Evolutionary conservation across 345 rosid genomes (phyloP), one percentile per base, ranked within the genome.

Genomic region (Cochlearia excelsa): DNA sequence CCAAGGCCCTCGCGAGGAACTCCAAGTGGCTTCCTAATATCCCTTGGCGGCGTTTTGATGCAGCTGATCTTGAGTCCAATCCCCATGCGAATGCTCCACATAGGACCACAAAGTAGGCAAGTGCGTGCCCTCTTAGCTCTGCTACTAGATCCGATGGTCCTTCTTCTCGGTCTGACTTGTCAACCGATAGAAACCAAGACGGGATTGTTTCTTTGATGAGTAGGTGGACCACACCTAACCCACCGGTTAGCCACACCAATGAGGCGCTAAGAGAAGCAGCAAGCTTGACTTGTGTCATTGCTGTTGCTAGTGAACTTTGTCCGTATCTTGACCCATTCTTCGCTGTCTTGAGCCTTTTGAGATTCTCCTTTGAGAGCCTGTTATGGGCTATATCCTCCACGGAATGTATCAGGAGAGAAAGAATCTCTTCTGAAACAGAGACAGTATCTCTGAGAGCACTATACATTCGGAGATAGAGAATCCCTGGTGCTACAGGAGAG

Each of bases 1-100:
- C 95, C 3, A 90, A 75, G 28, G 77, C 92, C 54, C 88, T 83
- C 0, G 99, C 95, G 0, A 93, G 75, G 68, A 87, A 90, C 75
- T 85, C 88, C 76, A 93, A 66, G 65, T 93, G 97, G 43, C 65
- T 35, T 7, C 82, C 81, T 2, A 90, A 76, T 58, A 90, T 75
- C 37, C 75, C 79, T 0, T 83, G 81, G n/a, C 97, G 82, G 10
- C 90, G 73, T 72, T 76, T 87, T 26, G 97, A 83, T 50, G 85
- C 78, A 6, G 92, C 67, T 6, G 87, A 73, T 28, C 85, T 72
- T 0, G 92, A 84, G 57, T 87, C 95, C 2, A 93, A 67, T 1
- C 99, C 97, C 99, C 99, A 93, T 4, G 95, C 90, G 26, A 89
- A 85, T 45, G 96, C 82, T 57, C 94, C 92, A 11, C 88, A 84